A percentile compares a stretch with the other conserved stretches of the same genome.
phyloP scores from a whole-genome alignment of 2,329 filamentous ascomycete genomes.

The Paradendryphiella salina region DNA sequence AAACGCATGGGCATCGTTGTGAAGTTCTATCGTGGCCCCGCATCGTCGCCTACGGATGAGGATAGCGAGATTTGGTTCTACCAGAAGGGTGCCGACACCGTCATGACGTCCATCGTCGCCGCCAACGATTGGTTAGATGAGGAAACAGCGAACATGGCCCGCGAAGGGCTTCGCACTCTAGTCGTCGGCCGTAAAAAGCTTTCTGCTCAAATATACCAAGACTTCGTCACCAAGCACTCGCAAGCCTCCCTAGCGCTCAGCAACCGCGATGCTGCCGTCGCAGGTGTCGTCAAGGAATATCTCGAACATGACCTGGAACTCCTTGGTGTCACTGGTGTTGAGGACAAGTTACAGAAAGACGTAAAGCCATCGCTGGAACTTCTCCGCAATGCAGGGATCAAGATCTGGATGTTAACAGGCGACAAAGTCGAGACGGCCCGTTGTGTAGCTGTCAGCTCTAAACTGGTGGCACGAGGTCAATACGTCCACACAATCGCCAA shows the following conservation, averaged over 20 bases:
- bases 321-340: slow-evolving; percentile 94
- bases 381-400: slow-evolving; percentile 93
- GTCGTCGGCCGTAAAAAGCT: slow-evolving; percentile 92
- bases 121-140: slow-evolving; percentile 99
- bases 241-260: slow-evolving; percentile 80
- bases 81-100: slow-evolving; percentile 96
- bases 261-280: slow-evolving; percentile 79
- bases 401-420: slow-evolving; percentile 99
- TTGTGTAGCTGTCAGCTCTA: slow-evolving; percentile 93
- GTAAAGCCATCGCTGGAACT: slow-evolving; percentile 95
- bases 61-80: slow-evolving; percentile 94
- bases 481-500: slow-evolving; percentile 93
- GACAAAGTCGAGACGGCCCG: slow-evolving; percentile 98
- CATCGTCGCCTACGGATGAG: slow-evolving; percentile 52
- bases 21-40: slow-evolving; percentile 64
- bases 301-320: slow-evolving; percentile 89
- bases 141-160: slow-evolving; percentile 99
- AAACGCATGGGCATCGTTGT: slow-evolving; percentile 98
- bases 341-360: slow-evolving; percentile 93
- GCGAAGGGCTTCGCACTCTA: slow-evolving; percentile 89
- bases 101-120: slow-evolving; percentile 94
- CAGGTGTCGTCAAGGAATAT: slow-evolving; percentile 74
- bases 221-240: slow-evolving; percentile 75
- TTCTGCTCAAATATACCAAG: slow-evolving; percentile 74
- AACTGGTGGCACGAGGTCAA: slow-evolving; percentile 89